Evolutionary conservation across 129 eudicot genomes (phyloP), one percentile per base, ranked within the genome.

Genomic region (Dittrichia graveolens): DNA sequence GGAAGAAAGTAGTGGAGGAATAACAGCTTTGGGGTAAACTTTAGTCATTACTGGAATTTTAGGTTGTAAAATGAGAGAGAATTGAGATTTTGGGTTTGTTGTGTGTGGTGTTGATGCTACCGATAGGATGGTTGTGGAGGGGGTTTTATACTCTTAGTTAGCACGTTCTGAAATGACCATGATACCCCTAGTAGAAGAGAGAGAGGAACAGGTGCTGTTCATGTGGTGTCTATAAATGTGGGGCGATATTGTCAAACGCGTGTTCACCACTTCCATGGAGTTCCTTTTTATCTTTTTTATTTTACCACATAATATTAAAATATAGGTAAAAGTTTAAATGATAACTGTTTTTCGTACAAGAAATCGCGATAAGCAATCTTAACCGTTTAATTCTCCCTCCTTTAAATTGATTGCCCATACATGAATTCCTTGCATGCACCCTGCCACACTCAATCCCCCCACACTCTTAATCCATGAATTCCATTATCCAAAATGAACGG

Each of bases 21-120:
- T 67, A 46, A 11, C 61, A 10, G 77, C 39, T 47, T 77, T 84
- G 5, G 88, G 88, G 79, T 84, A 80, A 40, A 84, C 88, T 77
- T 77, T 84, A 7, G 85, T 68, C 85, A 77, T 84, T 16, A 47
- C 57, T 66, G 12, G 10, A 18, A 35, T 75, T 34, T 4, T 24
- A 24, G 9, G 31, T 37, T 19, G 9, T 50, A 39, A 38, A 39
- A 11, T 45, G 24, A 16, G 78, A 73, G 55, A 54, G 39, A 24
- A 24, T 65, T n/a, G 41, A 50, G 13, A 31, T 15, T 65, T n/a
- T 52, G 8, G 48, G 58, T 41, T 7, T 41, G 13, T 40, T 53
- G 31, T 75, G 54, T 7, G 41, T 50, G 53, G 55, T 41, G 1
- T 41, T 45, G 57, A 3, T 71, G 74, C 7, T 72, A 5, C 40